phyloP scores from a whole-genome alignment of 2,329 filamentous ascomycete species.

The Hypocrella siamensis region DNA sequence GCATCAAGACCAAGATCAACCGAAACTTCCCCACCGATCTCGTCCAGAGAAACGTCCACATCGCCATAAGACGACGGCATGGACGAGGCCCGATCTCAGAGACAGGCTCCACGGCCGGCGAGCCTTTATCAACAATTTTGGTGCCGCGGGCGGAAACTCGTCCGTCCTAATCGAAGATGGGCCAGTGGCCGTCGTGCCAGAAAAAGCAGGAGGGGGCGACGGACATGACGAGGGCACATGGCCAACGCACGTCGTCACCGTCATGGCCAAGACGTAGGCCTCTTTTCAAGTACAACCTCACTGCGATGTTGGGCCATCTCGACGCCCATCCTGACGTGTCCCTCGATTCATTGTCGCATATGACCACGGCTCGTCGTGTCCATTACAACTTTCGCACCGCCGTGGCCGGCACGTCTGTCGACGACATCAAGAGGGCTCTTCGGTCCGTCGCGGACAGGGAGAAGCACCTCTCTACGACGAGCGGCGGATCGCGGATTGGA shows the following conservation, averaged over 20 bases:
- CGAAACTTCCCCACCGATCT: slow-evolving; percentile 42
- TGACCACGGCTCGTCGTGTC: slow-evolving; percentile 48
- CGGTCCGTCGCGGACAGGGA: neutral
- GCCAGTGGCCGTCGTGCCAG: slow-evolving; percentile 21
- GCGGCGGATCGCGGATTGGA: slow-evolving; percentile 12
- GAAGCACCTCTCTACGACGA: neutral
- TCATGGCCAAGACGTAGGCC: slow-evolving; percentile 39
- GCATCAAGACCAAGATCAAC: slow-evolving; percentile 51
- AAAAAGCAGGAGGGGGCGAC: too few relatives aligned
- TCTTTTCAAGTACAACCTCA: slow-evolving; percentile 43
- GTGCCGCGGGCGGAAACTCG: slow-evolving; percentile 57
- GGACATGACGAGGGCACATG: slow-evolving; percentile 37
- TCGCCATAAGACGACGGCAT: slow-evolving; percentile 38
- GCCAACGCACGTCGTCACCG: slow-evolving; percentile 37
- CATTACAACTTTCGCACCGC: slow-evolving; percentile 43
- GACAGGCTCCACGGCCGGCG: slow-evolving; percentile 23
- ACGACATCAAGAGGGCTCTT: slow-evolving; percentile 3
- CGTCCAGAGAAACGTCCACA: slow-evolving; percentile 39
- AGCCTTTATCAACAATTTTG: slow-evolving; percentile 52
- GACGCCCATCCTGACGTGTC: slow-evolving; percentile 31
- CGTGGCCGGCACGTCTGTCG: slow-evolving; percentile 17
- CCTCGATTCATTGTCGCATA: slow-evolving; percentile 47
- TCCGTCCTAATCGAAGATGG: slow-evolving; percentile 49
- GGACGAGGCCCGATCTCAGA: slow-evolving; percentile 21
- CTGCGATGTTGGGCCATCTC: slow-evolving; percentile 38